These are phyloP conservation scores for Verticillium zaregamsianum DNA, from an alignment of 2,329 filamentous ascomycete genomes.

Conservation along the genomic window DNA sequence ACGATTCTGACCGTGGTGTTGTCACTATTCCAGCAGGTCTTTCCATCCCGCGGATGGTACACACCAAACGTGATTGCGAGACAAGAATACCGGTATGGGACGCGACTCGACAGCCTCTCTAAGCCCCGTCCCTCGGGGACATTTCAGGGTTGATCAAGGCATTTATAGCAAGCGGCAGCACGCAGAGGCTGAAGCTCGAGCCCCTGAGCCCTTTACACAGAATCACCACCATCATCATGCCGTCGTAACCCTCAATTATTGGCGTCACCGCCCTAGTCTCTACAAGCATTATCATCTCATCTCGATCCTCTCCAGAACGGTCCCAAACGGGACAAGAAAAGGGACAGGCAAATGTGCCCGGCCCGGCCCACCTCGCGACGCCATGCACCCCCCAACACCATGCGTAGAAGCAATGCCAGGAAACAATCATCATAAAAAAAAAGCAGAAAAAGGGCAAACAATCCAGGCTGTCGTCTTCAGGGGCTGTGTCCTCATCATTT, in stretches of 20 bases:
- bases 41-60: no score
- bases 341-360: not conserved
- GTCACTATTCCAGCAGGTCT: no score
- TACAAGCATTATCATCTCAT: not conserved
- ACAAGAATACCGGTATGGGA: no score
- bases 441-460: not conserved
- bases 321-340: not conserved
- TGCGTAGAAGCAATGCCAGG: not conserved
- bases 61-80: no score
- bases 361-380: not conserved
- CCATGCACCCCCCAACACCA: not conserved
- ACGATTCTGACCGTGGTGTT: no score
- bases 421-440: slow-evolving; percentile 2
- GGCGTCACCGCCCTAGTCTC: not conserved
- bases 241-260: not conserved
- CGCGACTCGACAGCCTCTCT: no score
- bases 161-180: no score
- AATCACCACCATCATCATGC: no score
- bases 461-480: not conserved
- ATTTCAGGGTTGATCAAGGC: no score
- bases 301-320: not conserved
- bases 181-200: no score
- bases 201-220: no score
- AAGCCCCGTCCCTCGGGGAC: no score
- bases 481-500: slow-evolving; percentile 11